Conservation (phyloP, 768 basidiomycete genomes). For the Leccinum rimulosum region DNA sequence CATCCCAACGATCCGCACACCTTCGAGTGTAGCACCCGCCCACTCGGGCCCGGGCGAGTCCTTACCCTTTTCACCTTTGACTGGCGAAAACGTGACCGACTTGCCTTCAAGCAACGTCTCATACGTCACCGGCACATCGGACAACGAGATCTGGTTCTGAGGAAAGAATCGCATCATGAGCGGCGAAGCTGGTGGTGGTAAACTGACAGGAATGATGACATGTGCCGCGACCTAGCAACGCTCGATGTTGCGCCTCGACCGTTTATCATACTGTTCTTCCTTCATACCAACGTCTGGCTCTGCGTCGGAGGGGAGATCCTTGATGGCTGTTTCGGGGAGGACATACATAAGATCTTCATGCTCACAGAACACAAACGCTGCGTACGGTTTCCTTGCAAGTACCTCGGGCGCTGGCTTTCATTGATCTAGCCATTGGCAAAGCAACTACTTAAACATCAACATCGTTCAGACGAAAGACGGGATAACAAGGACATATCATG, state of each 20-base stretch:
- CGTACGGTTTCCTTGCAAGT: slow-evolving; percentile 75
- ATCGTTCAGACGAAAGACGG: too few species aligned
- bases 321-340: slow-evolving; percentile 49
- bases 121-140: slow-evolving; percentile 39
- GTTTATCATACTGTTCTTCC: slow-evolving; percentile 62
- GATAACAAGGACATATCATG: too few species aligned
- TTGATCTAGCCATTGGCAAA: too few species aligned
- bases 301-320: slow-evolving; percentile 34
- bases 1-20: slow-evolving; percentile 52
- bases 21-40: slow-evolving; percentile 56
- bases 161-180: neutral
- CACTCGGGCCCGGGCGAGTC: slow-evolving; percentile 50
- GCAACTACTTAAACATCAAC: too few species aligned
- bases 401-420: too few species aligned
- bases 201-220: slow-evolving; percentile 72
- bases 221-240: slow-evolving; percentile 83
- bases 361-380: neutral
- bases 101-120: slow-evolving; percentile 59
- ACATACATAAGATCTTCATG: neutral
- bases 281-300: slow-evolving; percentile 54
- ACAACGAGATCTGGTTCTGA: slow-evolving; percentile 47
- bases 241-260: slow-evolving; percentile 64
- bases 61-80: slow-evolving; percentile 32
- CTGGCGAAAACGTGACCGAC: slow-evolving; percentile 51
- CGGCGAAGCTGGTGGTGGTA: neutral